Evolutionary conservation across 768 basidiomycete genomes (phyloP).

Genomic region (Kwoniella europaea): DNA sequence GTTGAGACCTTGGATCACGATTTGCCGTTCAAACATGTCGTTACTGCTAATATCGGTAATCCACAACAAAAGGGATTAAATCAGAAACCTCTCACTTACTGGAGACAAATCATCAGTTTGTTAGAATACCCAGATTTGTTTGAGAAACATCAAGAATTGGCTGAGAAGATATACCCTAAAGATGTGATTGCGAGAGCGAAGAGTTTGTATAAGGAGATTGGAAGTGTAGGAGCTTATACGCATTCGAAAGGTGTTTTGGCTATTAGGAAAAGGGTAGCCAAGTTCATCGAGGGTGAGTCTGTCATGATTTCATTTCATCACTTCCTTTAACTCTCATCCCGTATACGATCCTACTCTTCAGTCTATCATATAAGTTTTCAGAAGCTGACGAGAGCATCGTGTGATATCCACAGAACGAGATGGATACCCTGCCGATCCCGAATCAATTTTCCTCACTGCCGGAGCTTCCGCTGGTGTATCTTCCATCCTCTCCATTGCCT

Average conservation of each 20-base stretch:
- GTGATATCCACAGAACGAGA: slow-evolving; percentile 72
- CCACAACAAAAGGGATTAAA: slow-evolving; percentile 94
- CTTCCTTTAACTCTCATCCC: slow-evolving; percentile 7
- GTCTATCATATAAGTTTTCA: neutral
- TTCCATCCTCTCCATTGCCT: slow-evolving; percentile 51
- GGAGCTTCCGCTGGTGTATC: slow-evolving; percentile 96
- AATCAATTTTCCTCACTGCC: slow-evolving; percentile 89
- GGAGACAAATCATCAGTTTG: slow-evolving; percentile 87
- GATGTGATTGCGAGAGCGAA: slow-evolving; percentile 85
- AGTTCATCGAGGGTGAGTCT: slow-evolving; percentile 79
- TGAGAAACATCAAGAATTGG: slow-evolving; percentile 65
- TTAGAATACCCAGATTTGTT: slow-evolving; percentile 89
- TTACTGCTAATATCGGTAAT: slow-evolving; percentile 96
- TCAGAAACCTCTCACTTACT: slow-evolving; percentile 89
- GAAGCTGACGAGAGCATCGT: neutral
- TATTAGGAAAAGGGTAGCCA: slow-evolving; percentile 84
- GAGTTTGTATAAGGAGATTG: slow-evolving; percentile 80
- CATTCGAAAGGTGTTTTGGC: slow-evolving; percentile 90
- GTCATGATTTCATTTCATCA: neutral
- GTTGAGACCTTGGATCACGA: slow-evolving; percentile 9
- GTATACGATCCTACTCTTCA: neutral
- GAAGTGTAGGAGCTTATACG: slow-evolving; percentile 91
- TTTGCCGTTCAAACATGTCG: slow-evolving; percentile 85
- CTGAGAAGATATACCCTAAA: slow-evolving; percentile 74
- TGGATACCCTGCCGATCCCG: slow-evolving; percentile 79